These are phyloP conservation scores for Gentiana macrophylla DNA, from an alignment of 257 asterid genomes.

Conservation along the genomic window DNA sequence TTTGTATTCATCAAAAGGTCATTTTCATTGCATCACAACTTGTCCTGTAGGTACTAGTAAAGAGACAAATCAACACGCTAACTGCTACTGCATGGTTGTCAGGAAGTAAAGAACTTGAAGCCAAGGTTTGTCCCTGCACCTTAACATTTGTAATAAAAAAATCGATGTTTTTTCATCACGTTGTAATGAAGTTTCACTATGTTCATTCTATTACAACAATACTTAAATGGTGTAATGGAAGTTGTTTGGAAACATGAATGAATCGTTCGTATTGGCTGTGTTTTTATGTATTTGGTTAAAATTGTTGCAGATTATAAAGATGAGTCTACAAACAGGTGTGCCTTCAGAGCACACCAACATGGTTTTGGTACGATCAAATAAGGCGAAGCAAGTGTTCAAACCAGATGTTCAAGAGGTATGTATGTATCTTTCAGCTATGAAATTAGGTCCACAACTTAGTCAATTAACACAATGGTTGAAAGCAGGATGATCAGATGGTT, in stretches of 20 bases:
- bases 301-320: slow-evolving; percentile 35
- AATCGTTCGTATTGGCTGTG: no score
- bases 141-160: not conserved
- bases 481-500: slow-evolving; percentile 24
- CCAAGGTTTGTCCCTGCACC: slow-evolving; percentile 37
- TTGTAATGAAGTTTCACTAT: not conserved
- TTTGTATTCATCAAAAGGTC: not conserved
- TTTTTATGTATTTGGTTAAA: not conserved
- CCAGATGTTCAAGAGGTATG: slow-evolving; percentile 32
- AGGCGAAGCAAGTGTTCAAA: slow-evolving; percentile 27
- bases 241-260: no score
- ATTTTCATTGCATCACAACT: not conserved
- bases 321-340: slow-evolving; percentile 62
- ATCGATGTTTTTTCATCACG: not conserved
- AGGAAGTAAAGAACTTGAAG: slow-evolving; percentile 54
- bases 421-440: slow-evolving; percentile 6
- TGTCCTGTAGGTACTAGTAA: slow-evolving; percentile 43
- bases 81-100: slow-evolving; percentile 74
- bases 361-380: slow-evolving; percentile 36
- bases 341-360: slow-evolving; percentile 67
- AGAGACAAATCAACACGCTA: slow-evolving; percentile 45
- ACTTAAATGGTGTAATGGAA: no score
- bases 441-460: no score
- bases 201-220: not conserved
- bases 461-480: no score